Evolutionary conservation across 2,329 filamentous ascomycete species (phyloP).

Genomic region (Paracamarosporium sp.): DNA sequence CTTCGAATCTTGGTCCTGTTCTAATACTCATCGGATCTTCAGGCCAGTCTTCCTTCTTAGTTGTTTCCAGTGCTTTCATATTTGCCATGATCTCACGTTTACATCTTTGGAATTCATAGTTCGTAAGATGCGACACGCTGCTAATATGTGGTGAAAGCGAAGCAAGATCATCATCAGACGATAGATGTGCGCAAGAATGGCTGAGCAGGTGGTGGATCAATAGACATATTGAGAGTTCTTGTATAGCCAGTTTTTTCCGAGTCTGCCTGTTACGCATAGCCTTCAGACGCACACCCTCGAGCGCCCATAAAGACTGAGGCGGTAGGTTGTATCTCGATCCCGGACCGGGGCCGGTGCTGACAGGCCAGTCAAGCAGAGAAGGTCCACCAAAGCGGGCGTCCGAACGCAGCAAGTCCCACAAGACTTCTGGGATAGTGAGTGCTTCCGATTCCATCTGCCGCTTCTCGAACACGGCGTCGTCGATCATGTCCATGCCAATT

Average conservation of each 20-base stretch:
- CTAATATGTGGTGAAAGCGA: constrained; percentile 30
- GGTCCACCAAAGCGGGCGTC: constrained; percentile 36
- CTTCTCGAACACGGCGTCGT: constrained; percentile 23
- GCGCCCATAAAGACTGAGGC: constrained; percentile 55
- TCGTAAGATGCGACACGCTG: constrained; percentile 14
- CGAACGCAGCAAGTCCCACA: constrained; percentile 36
- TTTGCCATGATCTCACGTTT: constrained; percentile 23
- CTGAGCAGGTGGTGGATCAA: constrained; percentile 47
- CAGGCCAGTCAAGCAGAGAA: constrained; percentile 42
- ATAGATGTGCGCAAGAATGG: constrained; percentile 16
- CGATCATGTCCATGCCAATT: constrained; percentile 34
- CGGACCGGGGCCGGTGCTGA: constrained; percentile 47
- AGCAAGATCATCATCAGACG: constrained; percentile 9
- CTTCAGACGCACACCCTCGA: constrained; percentile 34
- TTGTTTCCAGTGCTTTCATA: constrained; percentile 20
- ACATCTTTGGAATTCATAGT: constrained; percentile 5
- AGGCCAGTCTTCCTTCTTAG: constrained; percentile 13
- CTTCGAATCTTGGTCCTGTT: constrained; percentile 14
- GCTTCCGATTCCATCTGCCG: constrained; percentile 21
- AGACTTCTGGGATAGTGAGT: constrained; percentile 18
- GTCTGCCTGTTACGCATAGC: constrained; percentile 42
- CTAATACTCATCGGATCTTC: constrained; percentile 19
- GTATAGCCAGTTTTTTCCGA: constrained; percentile 52
- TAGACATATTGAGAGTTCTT: constrained; percentile 49
- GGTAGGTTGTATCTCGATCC: constrained; percentile 41